Conservation (phyloP, 495 filamentous ascomycete genomes). For the Penicillium cinerascens region DNA sequence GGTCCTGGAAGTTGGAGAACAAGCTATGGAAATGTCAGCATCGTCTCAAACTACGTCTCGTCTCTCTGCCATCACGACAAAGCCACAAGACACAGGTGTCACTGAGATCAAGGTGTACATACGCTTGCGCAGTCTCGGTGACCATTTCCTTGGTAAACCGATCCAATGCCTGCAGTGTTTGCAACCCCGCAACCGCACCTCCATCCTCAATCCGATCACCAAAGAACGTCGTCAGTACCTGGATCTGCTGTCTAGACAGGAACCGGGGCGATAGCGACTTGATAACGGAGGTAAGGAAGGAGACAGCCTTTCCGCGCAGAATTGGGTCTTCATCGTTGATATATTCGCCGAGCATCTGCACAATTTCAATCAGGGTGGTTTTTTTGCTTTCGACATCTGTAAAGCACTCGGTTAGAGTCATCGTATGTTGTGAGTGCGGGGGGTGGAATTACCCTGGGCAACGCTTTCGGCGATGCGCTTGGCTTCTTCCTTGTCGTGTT, state of each 20-base stretch:
- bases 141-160: conserved; percentile 50
- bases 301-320: conserved; percentile 61
- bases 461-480: conserved; percentile 53
- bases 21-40: conserved; percentile 33
- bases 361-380: conserved; percentile 60
- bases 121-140: conserved; percentile 47
- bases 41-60: neutral
- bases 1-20: conserved; percentile 50
- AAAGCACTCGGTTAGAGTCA: conserved; percentile 13
- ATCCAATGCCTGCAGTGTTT: conserved; percentile 44
- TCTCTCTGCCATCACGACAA: neutral
- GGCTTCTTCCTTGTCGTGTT: conserved; percentile 60
- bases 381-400: conserved; percentile 61
- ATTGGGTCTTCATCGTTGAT: conserved; percentile 67
- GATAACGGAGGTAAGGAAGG: conserved; percentile 66
- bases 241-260: conserved; percentile 64
- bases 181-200: conserved; percentile 48
- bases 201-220: conserved; percentile 62
- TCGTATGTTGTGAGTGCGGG: conserved; percentile 17
- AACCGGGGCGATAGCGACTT: conserved; percentile 52
- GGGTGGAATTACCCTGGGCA: conserved; percentile 48
- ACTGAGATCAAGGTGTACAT: conserved; percentile 18
- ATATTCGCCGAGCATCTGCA: conserved; percentile 66
- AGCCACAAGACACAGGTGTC: neutral
- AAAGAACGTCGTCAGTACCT: conserved; percentile 57